Percentiles rank a stretch among this genome's conserved stretches.
Conservation (phyloP, 306 rosid genomes). For the Abrus pulchellus region DNA sequence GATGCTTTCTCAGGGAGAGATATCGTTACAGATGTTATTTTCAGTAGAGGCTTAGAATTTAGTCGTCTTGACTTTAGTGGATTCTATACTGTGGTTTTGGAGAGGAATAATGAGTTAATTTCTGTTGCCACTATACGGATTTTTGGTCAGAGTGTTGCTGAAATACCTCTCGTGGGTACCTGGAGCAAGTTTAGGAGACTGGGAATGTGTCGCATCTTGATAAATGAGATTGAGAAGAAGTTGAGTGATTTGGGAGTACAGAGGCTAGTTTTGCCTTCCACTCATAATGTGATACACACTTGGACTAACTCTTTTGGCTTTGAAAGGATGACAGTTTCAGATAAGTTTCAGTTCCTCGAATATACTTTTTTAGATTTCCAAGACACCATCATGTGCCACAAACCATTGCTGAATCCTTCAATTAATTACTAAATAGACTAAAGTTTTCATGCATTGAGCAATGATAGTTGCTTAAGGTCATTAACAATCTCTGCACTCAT, state of each 20-base stretch:
- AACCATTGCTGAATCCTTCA: slow-evolving; percentile 35
- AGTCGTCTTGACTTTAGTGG: slow-evolving; percentile 61
- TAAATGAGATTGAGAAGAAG: slow-evolving; percentile 66
- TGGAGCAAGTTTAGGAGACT: slow-evolving; percentile 48
- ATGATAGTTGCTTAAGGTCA: background rate
- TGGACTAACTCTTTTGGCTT: slow-evolving; percentile 73
- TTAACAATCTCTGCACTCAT: too few relatives aligned
- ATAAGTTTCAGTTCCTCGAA: slow-evolving; percentile 33
- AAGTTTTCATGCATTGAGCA: background rate
- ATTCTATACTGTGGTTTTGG: slow-evolving; percentile 66
- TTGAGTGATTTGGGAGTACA: slow-evolving; percentile 60
- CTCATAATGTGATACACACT: slow-evolving; percentile 44
- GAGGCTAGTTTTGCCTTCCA: slow-evolving; percentile 68
- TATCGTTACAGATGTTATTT: slow-evolving; percentile 54
- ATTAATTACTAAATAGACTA: background rate
- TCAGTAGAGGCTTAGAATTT: slow-evolving; percentile 55
- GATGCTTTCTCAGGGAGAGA: slow-evolving; percentile 52
- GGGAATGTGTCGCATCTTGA: slow-evolving; percentile 71
- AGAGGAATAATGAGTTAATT: slow-evolving; percentile 53
- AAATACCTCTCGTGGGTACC: slow-evolving; percentile 78
- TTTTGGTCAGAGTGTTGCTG: slow-evolving; percentile 59
- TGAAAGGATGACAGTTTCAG: slow-evolving; percentile 49
- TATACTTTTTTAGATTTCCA: slow-evolving; percentile 57
- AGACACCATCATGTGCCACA: slow-evolving; percentile 66
- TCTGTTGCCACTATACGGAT: slow-evolving; percentile 64